Percentiles rank a stretch among this genome's conserved stretches.
phyloP scores from a whole-genome alignment of 2,329 filamentous ascomycete genomes.

The Botrytis sinoallii region DNA sequence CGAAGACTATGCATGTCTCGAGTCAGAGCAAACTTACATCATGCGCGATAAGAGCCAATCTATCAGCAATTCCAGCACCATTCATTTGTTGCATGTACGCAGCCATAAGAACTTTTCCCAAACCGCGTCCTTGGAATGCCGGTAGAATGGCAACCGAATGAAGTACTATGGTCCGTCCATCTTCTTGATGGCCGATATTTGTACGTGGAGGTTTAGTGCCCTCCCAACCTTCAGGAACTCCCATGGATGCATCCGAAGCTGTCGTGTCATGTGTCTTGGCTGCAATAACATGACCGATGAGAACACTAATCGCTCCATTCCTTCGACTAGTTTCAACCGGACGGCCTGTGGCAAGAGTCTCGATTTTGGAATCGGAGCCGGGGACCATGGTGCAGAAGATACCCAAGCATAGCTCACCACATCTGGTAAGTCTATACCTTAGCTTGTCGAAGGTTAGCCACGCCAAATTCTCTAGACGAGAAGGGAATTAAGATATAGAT shows the following conservation, averaged over 20 bases:
- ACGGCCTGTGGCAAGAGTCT: conserved; percentile 53
- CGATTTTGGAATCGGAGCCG: conserved; percentile 47
- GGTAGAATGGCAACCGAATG: conserved; percentile 81
- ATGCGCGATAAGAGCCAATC: conserved; percentile 73
- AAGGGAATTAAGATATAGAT: not conserved
- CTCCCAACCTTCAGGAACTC: conserved; percentile 65
- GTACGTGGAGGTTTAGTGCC: conserved; percentile 45
- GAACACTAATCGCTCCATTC: conserved; percentile 54
- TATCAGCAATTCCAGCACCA: conserved; percentile 65
- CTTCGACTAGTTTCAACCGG: conserved; percentile 59
- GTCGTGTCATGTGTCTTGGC: conserved; percentile 62
- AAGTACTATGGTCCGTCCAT: conserved; percentile 71
- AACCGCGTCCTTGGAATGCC: conserved; percentile 67
- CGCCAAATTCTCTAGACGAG: conserved; percentile 18
- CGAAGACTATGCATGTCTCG: not conserved
- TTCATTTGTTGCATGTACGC: conserved; percentile 76
- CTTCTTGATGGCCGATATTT: conserved; percentile 65
- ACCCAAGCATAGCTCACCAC: conserved; percentile 74
- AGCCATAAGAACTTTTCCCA: conserved; percentile 71
- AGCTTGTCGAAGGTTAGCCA: conserved; percentile 51
- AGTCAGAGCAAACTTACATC: conserved; percentile 47
- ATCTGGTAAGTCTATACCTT: conserved; percentile 69
- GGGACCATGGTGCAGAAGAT: conserved; percentile 67
- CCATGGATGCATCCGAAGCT: conserved; percentile 77
- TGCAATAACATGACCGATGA: conserved; percentile 75